These are phyloP conservation scores for Penicillium canariense DNA, from an alignment of 495 filamentous ascomycete genomes.

Conservation along the genomic window DNA sequence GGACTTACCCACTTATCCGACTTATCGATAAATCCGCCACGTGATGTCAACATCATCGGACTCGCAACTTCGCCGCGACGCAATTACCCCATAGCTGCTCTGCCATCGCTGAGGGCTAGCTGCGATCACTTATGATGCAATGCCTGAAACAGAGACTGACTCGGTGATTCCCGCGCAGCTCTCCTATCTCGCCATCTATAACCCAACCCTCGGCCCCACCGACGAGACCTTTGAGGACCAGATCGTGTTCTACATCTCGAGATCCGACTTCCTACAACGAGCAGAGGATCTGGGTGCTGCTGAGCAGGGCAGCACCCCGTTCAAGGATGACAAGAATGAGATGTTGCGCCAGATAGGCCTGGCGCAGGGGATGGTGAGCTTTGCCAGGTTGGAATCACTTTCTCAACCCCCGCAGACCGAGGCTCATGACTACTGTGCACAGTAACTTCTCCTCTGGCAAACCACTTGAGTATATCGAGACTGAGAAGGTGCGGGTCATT, in stretches of 20 bases:
- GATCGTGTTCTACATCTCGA: slow-evolving; percentile 82
- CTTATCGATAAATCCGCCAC: slow-evolving; percentile 37
- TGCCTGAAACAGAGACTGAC: slow-evolving; percentile 38
- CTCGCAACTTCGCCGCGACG: slow-evolving; percentile 6
- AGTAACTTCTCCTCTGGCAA: slow-evolving; percentile 77
- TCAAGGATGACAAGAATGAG: slow-evolving; percentile 70
- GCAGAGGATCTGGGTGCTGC: slow-evolving; percentile 39
- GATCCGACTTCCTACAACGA: slow-evolving; percentile 28
- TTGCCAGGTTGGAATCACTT: slow-evolving; percentile 60
- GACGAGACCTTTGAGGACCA: slow-evolving; percentile 89
- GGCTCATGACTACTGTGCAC: slow-evolving; percentile 12
- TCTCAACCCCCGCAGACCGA: slow-evolving; percentile 7
- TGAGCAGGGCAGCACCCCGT: slow-evolving; percentile 56
- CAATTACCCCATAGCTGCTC: slow-evolving; percentile 9
- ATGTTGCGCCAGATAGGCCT: slow-evolving; percentile 90
- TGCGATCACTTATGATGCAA: slow-evolving; percentile 28
- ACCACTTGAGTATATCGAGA: slow-evolving; percentile 82
- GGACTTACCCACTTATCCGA: background rate
- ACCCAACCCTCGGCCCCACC: slow-evolving; percentile 79
- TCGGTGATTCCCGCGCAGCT: slow-evolving; percentile 74
- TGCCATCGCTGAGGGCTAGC: slow-evolving; percentile 6
- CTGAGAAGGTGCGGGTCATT: slow-evolving; percentile 79
- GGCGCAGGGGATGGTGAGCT: slow-evolving; percentile 95
- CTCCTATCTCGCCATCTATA: slow-evolving; percentile 89
- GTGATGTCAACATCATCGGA: slow-evolving; percentile 40